phyloP scores from a whole-genome alignment of 495 filamentous ascomycete species.

The Astrothelium macrocarpum region DNA sequence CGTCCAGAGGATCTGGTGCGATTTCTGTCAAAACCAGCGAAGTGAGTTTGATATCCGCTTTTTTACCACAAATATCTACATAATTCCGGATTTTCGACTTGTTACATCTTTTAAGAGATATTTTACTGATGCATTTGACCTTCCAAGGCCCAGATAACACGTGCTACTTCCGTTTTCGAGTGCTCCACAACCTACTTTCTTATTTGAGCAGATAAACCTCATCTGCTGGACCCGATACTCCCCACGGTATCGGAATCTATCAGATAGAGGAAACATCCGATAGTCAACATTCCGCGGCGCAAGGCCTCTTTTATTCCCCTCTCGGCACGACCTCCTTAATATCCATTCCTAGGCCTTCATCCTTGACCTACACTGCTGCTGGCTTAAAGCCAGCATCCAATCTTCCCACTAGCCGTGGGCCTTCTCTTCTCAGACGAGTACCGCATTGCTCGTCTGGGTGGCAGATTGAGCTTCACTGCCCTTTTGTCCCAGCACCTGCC shows the following conservation, averaged over 20 bases:
- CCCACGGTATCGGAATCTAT: slow-evolving; percentile 76
- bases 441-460: slow-evolving; percentile 85
- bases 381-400: slow-evolving; percentile 35
- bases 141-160: slow-evolving; percentile 82
- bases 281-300: slow-evolving; percentile 77
- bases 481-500: slow-evolving; percentile 21
- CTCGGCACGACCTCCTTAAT: slow-evolving; percentile 84
- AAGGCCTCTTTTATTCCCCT: slow-evolving; percentile 74
- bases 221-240: slow-evolving; percentile 89
- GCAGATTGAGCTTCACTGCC: slow-evolving; percentile 58
- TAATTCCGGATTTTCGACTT: no score
- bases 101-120: neutral
- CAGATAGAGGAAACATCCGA: slow-evolving; percentile 55
- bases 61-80: neutral
- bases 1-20: slow-evolving; percentile 84
- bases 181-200: slow-evolving; percentile 19
- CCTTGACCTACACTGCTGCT: slow-evolving; percentile 37
- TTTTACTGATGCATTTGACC: slow-evolving; percentile 10
- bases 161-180: slow-evolving; percentile 26
- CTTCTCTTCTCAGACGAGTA: slow-evolving; percentile 89
- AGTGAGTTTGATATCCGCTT: slow-evolving; percentile 46
- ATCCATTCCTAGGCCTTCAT: slow-evolving; percentile 39
- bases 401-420: slow-evolving; percentile 52
- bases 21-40: slow-evolving; percentile 91
- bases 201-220: slow-evolving; percentile 54